A percentile compares a stretch with the other conserved stretches of the same genome.
phyloP scores from a whole-genome alignment of 495 filamentous ascomycete genomes.

The Aspergillus baeticus region DNA sequence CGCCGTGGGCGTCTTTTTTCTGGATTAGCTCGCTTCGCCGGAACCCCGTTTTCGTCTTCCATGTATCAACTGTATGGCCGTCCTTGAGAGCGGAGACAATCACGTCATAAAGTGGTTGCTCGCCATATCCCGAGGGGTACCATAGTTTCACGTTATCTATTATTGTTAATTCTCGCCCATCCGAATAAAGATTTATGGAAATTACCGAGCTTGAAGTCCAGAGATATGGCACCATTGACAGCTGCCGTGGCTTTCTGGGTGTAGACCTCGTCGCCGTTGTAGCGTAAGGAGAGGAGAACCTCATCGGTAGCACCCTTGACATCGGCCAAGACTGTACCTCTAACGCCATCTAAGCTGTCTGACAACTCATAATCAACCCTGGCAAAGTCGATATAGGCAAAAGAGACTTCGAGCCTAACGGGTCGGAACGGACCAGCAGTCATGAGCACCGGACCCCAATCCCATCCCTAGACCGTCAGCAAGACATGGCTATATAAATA shows the following conservation, averaged over 20 bases:
- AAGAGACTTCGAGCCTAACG: conserved; percentile 70
- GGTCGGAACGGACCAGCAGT: conserved; percentile 82
- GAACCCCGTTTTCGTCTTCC: conserved; percentile 63
- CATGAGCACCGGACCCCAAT: conserved; percentile 80
- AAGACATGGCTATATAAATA: too few species aligned
- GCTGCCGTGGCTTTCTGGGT: too few species aligned
- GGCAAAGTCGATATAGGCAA: conserved; percentile 53
- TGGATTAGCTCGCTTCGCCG: conserved; percentile 71
- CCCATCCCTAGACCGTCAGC: conserved; percentile 54
- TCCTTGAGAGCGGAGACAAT: conserved; percentile 50
- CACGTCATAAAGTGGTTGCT: conserved; percentile 69
- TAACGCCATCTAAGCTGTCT: too few species aligned
- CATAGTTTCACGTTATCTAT: conserved; percentile 64
- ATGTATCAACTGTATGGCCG: conserved; percentile 46
- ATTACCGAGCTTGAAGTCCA: too few species aligned
- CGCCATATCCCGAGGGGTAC: conserved; percentile 77
- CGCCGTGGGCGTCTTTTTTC: conserved; percentile 65
- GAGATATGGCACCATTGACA: too few species aligned
- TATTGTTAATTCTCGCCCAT: conserved; percentile 25
- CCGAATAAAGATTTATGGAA: not conserved
- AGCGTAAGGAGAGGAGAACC: too few species aligned
- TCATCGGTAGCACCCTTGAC: too few species aligned
- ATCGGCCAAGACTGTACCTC: too few species aligned
- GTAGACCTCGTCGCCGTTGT: too few species aligned
- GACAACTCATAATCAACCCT: conserved; percentile 42